These are phyloP conservation scores for Zychaea mexicana DNA, from an alignment of 371 early-diverging fungal species.

Conservation along the genomic window DNA sequence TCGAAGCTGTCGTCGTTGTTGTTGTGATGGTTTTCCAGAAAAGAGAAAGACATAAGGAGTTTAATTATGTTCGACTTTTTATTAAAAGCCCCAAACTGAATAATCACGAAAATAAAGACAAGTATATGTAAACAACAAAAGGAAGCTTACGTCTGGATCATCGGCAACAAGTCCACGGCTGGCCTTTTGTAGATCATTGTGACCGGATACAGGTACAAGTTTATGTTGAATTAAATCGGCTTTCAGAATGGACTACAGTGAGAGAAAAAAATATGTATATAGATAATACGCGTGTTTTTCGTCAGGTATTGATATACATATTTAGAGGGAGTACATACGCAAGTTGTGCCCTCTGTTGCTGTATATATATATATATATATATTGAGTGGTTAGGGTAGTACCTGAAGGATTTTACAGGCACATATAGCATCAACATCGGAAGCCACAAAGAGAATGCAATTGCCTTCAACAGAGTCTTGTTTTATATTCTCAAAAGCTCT, in stretches of 20 bases:
- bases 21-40: too few relatives aligned
- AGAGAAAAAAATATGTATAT: background rate
- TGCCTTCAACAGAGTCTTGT: slow-evolving; percentile 40
- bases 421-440: slow-evolving; percentile 89
- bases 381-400: slow-evolving; percentile 20
- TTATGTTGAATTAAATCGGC: slow-evolving; percentile 77
- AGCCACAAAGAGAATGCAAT: slow-evolving; percentile 75
- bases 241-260: slow-evolving; percentile 70
- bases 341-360: background rate
- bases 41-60: too few relatives aligned
- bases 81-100: too few relatives aligned
- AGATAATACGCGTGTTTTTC: background rate
- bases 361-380: background rate
- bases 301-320: too few relatives aligned
- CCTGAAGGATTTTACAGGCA: slow-evolving; percentile 80
- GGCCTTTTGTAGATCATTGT: slow-evolving; percentile 64
- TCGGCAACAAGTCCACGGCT: slow-evolving; percentile 50
- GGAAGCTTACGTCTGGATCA: slow-evolving; percentile 28
- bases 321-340: background rate
- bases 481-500: slow-evolving; percentile 55
- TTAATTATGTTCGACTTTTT: too few relatives aligned
- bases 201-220: slow-evolving; percentile 76
- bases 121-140: background rate
- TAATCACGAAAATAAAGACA: background rate
- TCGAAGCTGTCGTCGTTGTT: slow-evolving; percentile 35